Evolutionary conservation across 2,329 filamentous ascomycete species (phyloP), one percentile per base, ranked within the genome.

Genomic region (Cladophialophora immunda): DNA sequence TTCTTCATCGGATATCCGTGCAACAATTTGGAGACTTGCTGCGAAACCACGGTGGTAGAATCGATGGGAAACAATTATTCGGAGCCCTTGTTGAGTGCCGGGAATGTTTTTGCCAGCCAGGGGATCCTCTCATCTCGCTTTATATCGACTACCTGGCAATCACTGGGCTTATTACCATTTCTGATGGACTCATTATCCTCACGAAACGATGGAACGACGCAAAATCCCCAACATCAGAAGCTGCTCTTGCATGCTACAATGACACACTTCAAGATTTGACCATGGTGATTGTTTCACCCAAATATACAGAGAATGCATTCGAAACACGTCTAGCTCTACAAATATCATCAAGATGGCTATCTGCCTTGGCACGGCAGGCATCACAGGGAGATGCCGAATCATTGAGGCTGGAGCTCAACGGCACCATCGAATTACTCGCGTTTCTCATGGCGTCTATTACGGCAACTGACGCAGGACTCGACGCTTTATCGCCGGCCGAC

Each of bases 41-140:
- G 34, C 57, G 57, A 9, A 34, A 17, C 4, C 53, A 50, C 30
- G 30, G 55, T 9, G 27, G 50, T 13, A 53, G 50, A 7, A 38
- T 69, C 30, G 59, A 62, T 22, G 65, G 68, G 54, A 70, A 56
- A n/a, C 63, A 58, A 27, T 38, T 74, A 38, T 65, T 72, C 38
- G 50, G 45, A 15, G 67, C 66, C 25, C 55, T 74, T 4, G 27
- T 72, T 34, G 65, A 68, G 17, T 70, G 66, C 32, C 66, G 68
- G 11, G 56, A 64, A 17, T 65, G 63, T 13, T 70, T 72, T 34
- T 74, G 69, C 60, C 59, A 65, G 13, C 58, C 68, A 8, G 65
- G 64, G 25, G 72, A 74, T 62, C 71, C 71, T 41, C 64, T 74
- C 11, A 41, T 72, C 32, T 68, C 72, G 7, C 65, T 68, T 13